Evolutionary conservation across 2,329 filamentous ascomycete species (phyloP), one percentile per base, ranked within the genome.

Genomic region (Neocatenulostroma microsporum): DNA sequence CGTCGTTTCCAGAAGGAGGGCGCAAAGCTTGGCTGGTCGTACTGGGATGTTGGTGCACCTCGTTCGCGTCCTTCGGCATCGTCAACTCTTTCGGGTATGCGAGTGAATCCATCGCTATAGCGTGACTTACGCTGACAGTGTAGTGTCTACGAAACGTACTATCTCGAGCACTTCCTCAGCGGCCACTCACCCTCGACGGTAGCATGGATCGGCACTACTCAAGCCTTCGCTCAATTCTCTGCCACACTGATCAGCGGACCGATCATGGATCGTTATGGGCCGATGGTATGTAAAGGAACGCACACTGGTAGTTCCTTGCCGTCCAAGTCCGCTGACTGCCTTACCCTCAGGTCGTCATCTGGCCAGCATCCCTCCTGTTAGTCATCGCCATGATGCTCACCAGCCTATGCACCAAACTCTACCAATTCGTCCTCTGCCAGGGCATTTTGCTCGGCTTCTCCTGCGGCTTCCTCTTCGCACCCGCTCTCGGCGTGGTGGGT

Each of bases 381-480:
- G 63, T 70, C 14, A 65, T 74, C 33, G 68, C 70, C 7, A 61
- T 70, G 36, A 71, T 74, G 64, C 70, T 71, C 63, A 68, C 66
- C 30, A 71, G 67, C 48, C 53, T 74, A 11, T 67, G 65, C 37
- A 56, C 56, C 0, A 46, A 65, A 36, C 71, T 69, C 49, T 74
- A 68, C 65, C 71, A 76, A 32, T 47, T 74, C 12, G 63, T 74
- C 34, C 62, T 75, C 13, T 62, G 67, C 0, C 71, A 75, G 46
- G 72, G 67, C 17, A 41, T 75, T 26, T 67, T 65, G 39, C 57
- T 72, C 30, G 71, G 72, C 5, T 37, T 73, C 6, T 78, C 75
- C 2, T 72, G 72, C 38, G 79, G 79, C 5, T 75, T 68, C 42
- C 58, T 83, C 4, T 84, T 81, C 57, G 73, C 78, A 31, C 76